Conservation (phyloP, 345 rosid species). For the Iberis pinnata region DNA sequence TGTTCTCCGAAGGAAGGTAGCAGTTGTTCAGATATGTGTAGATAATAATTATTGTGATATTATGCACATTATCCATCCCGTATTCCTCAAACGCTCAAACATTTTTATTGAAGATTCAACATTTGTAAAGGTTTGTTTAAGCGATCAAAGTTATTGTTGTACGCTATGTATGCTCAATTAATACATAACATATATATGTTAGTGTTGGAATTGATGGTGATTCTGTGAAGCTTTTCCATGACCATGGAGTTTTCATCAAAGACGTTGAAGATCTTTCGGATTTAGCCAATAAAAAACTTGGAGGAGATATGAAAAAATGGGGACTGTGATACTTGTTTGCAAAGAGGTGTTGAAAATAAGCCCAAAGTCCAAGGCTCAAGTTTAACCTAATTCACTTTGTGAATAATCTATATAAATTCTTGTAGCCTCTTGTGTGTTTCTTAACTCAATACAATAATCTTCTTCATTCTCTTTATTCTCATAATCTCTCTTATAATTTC, state of each 20-base stretch:
- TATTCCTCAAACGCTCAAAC: constrained; percentile 49
- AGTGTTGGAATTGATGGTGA: constrained; percentile 68
- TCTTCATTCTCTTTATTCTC: no score
- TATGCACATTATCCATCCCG: constrained; percentile 78
- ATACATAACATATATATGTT: constrained; percentile 40
- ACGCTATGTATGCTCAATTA: background rate
- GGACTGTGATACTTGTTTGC: constrained; percentile 55
- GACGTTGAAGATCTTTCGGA: constrained; percentile 59
- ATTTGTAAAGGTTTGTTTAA: constrained; percentile 47
- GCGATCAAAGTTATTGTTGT: constrained; percentile 3
- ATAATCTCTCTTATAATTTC: no score
- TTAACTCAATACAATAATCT: no score
- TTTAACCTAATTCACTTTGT: no score
- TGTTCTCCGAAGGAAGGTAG: constrained; percentile 52
- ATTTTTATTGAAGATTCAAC: constrained; percentile 60
- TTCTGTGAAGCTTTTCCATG: constrained; percentile 54
- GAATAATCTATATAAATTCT: no score
- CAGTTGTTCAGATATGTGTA: constrained; percentile 71
- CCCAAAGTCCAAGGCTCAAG: no score
- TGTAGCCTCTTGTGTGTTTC: no score
- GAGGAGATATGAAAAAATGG: constrained; percentile 35
- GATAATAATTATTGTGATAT: constrained; percentile 53
- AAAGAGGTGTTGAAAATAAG: no score
- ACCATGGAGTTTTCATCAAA: constrained; percentile 57
- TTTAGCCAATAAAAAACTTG: constrained; percentile 59